Evolutionary conservation across 2,329 filamentous ascomycete genomes (phyloP).

Genomic region (Sporothrix protearum): DNA sequence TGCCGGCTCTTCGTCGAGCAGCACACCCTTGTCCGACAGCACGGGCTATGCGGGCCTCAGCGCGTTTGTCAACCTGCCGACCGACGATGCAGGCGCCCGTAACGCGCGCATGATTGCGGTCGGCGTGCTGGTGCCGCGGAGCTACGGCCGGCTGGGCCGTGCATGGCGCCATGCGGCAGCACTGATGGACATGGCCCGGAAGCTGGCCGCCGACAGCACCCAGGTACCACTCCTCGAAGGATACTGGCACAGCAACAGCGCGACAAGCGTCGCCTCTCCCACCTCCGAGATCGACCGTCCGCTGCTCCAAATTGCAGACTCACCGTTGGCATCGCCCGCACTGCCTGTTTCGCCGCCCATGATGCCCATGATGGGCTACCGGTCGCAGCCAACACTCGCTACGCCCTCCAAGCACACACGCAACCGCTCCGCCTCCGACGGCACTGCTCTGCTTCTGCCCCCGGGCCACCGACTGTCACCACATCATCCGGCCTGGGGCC

Average conservation of each 20-base stretch:
- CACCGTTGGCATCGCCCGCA: constrained; percentile 51
- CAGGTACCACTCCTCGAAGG: constrained; percentile 64
- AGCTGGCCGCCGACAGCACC: constrained; percentile 62
- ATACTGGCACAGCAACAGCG: constrained; percentile 70
- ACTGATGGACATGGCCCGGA: constrained; percentile 70
- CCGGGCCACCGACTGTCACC: constrained; percentile 65
- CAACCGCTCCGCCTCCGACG: constrained; percentile 61
- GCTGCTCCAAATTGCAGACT: constrained; percentile 41
- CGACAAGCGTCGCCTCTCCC: constrained; percentile 21
- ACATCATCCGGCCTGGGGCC: constrained; percentile 82
- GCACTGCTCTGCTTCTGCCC: constrained; percentile 54
- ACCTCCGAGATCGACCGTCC: constrained; percentile 30
- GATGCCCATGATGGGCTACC: no score
- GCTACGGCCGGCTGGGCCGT: constrained; percentile 78
- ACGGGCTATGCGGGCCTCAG: constrained; percentile 77
- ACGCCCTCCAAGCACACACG: constrained; percentile 43
- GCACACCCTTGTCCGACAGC: neutral
- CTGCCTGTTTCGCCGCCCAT: constrained; percentile 30
- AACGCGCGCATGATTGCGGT: constrained; percentile 93
- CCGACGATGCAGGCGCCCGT: constrained; percentile 69
- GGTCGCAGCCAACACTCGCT: constrained; percentile 29
- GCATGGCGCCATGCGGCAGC: constrained; percentile 82
- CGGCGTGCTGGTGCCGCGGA: constrained; percentile 80
- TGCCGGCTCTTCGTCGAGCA: neutral
- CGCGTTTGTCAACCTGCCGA: constrained; percentile 82